Percentiles rank a stretch among this genome's conserved stretches.
phyloP scores from a whole-genome alignment of 805 yeast genomes.

The Teunomyces tritomae region DNA sequence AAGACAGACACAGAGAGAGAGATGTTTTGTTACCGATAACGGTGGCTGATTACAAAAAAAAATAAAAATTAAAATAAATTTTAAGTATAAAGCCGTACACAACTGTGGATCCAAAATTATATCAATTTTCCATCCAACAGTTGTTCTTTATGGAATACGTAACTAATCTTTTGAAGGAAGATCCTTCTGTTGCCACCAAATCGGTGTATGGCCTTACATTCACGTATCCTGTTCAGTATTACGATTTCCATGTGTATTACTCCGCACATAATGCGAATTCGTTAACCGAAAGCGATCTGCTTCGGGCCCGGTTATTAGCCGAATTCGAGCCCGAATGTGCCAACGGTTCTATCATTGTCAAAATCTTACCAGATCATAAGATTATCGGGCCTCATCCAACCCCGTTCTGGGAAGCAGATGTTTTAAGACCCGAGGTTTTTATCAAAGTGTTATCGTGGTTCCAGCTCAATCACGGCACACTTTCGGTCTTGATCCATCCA shows the following conservation, averaged over 20 bases:
- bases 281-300: slow-evolving; percentile 17
- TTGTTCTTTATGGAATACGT: slow-evolving; percentile 25
- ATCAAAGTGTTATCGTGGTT: slow-evolving; percentile 28
- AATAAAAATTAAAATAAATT: no score
- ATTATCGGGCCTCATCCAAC: slow-evolving; percentile 32
- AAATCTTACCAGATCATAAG: slow-evolving; percentile 22
- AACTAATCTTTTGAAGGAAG: slow-evolving; percentile 14
- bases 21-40: not conserved
- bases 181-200: slow-evolving; percentile 18
- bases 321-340: slow-evolving; percentile 23
- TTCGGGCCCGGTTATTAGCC: slow-evolving; percentile 18
- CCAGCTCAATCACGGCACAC: slow-evolving; percentile 26
- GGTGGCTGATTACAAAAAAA: no score
- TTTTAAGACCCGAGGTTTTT: slow-evolving; percentile 28
- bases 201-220: slow-evolving; percentile 18
- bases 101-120: not conserved
- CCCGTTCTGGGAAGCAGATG: slow-evolving; percentile 36
- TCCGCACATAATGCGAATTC: slow-evolving; percentile 18
- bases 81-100: not conserved
- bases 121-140: not conserved
- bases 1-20: no score
- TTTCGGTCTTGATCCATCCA: slow-evolving; percentile 33
- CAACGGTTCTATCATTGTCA: slow-evolving; percentile 28
- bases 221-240: slow-evolving; percentile 25
- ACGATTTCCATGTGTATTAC: slow-evolving; percentile 34